Base-by-base conservation (phyloP, 1,284 basidiomycete genomes). In the Amylostereum areolatum region DNA sequence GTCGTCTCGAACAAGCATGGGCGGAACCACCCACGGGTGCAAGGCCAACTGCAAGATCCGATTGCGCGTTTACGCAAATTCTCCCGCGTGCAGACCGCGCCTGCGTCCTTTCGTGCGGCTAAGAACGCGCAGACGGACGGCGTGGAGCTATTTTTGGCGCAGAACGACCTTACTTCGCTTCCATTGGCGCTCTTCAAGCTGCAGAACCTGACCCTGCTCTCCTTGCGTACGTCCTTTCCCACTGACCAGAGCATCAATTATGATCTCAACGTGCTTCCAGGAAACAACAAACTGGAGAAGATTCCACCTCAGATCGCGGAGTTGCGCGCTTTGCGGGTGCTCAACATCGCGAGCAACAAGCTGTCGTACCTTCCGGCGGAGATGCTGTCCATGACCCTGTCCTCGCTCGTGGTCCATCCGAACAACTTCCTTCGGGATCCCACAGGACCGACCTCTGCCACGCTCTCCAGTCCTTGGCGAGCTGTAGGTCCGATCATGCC, bases 251-350 rank as follows among this genome's bases (percentile, higher is more conserved):
- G n/a, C 4, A 33, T 35, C 41, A 10, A 34, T 44, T 33, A 45
- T 33, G 28, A 35, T 35, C 25, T 48, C 32, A 32, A 40, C 39
- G 5, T 46, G 33, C 3, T 9, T 51, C 6, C 50, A 85, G 83
- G 79, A 1, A 66, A 68, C n/a, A 89, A 89, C 57, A 56, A 58
- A 3, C 64, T 89, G 5, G 72, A 66, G 0, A 66, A 66, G 40
- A 60, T 89, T n/a, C 85, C 86, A 1, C 78, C 86, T 0, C 82
- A 85, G 48, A 83, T 89, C 40, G 68, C 62, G 10, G 66, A 66
- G 7, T 68, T 89, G 6, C 66, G 59, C 2, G 75, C 76, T 43
- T 71, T 90, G 2, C 68, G 70, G 35, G 75, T 80, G 40, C 70
- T 89, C 9, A 85, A 86, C 52, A 58, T 90, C 3, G 71, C 80